Conservation (phyloP, 345 rosid genomes). For the Microcos paniculata region DNA sequence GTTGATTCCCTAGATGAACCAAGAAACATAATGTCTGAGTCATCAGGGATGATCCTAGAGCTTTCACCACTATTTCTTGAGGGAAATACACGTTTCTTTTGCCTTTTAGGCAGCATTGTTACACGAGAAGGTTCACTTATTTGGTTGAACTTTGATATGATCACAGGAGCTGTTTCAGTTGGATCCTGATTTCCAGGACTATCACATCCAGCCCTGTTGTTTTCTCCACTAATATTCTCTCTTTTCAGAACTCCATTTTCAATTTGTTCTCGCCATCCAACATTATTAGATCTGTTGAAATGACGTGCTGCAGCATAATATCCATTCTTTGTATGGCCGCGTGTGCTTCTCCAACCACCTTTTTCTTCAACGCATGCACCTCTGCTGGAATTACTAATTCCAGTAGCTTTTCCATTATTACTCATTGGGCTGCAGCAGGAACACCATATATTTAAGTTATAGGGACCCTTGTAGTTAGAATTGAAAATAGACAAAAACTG, state of each 20-base stretch:
- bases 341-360: constrained; percentile 68
- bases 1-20: constrained; percentile 60
- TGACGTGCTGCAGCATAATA: constrained; percentile 16
- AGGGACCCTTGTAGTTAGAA: not conserved
- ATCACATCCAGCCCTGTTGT: constrained; percentile 17
- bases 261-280: constrained; percentile 24
- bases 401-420: constrained; percentile 23
- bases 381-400: constrained; percentile 28
- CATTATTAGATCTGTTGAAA: constrained; percentile 18
- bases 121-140: constrained; percentile 15
- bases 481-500: constrained; percentile 11
- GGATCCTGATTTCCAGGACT: constrained; percentile 11
- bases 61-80: constrained; percentile 40
- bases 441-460: constrained; percentile 7
- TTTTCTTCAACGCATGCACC: constrained; percentile 24
- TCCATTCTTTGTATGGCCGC: constrained; percentile 22
- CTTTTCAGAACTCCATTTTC: constrained; percentile 23
- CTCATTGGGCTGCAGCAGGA: constrained; percentile 27
- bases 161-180: constrained; percentile 26
- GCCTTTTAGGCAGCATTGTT: constrained; percentile 34
- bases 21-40: constrained; percentile 46
- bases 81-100: constrained; percentile 29
- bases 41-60: constrained; percentile 37
- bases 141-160: constrained; percentile 21
- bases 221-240: constrained; percentile 27